These are phyloP conservation scores for Eucalyptus curtisii DNA, from an alignment of 345 rosid species.

Conservation along the genomic window DNA sequence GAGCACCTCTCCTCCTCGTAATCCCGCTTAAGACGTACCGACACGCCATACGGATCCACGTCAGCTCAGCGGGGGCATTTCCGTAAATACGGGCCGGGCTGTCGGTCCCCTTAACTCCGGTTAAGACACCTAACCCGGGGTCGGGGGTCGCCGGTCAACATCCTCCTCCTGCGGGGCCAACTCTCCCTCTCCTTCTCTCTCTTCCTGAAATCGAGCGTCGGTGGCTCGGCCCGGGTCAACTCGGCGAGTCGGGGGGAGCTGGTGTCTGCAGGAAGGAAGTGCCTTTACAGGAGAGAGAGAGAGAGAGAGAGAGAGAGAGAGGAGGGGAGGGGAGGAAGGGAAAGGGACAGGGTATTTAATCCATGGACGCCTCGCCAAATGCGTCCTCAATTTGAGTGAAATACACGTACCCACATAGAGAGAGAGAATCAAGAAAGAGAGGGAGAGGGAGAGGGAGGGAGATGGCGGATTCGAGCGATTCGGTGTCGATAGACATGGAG, in stretches of 20 bases:
- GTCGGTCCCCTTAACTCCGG: conserved; percentile 56
- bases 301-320: not conserved
- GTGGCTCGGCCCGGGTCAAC: conserved; percentile 55
- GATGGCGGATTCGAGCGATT: conserved; percentile 89
- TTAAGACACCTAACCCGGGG: conserved; percentile 18
- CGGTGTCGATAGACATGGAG: conserved; percentile 82
- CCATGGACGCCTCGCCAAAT: not conserved
- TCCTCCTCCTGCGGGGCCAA: conserved; percentile 13
- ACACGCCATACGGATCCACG: not conserved
- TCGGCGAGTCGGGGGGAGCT: not conserved
- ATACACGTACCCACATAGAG: not conserved
- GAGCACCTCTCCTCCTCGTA: not conserved
- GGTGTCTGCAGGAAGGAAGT: not conserved
- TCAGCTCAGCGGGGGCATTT: not conserved
- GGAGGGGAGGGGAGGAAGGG: not conserved
- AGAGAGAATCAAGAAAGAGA: not conserved
- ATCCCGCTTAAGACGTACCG: not conserved
- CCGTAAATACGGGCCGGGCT: conserved; percentile 15
- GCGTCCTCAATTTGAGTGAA: not conserved
- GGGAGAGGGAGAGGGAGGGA: not conserved
- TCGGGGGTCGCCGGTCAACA: conserved; percentile 17
- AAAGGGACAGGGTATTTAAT: conserved; percentile 7
- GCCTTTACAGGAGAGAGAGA: not conserved
- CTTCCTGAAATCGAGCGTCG: conserved; percentile 42
- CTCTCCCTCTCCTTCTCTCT: not conserved